These are phyloP conservation scores for Allantophomopsis lycopodina DNA, from an alignment of 2,329 filamentous ascomycete genomes.

Conservation along the genomic window DNA sequence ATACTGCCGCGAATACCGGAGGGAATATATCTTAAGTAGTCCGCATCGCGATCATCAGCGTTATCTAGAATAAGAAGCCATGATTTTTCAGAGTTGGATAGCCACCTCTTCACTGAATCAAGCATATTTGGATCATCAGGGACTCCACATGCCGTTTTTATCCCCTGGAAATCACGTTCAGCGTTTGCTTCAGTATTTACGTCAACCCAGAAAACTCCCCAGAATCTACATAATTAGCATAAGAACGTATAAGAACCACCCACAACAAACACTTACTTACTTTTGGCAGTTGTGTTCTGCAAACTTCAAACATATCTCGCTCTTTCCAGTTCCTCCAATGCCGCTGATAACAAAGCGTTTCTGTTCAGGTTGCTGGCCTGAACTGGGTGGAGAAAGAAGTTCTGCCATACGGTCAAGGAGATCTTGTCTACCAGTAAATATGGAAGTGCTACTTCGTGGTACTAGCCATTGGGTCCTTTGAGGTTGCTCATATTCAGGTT, in stretches of 20 bases:
- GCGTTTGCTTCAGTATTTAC: conserved; percentile 5
- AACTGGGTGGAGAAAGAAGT: too few species aligned
- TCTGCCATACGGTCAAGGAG: too few species aligned
- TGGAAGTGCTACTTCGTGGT: too few species aligned
- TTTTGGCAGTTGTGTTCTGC: conserved; percentile 7
- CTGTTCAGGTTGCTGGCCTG: conserved; percentile 1
- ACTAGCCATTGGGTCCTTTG: too few species aligned
- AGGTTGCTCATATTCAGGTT: too few species aligned
- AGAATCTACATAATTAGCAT: conserved; percentile 10
- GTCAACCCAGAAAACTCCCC: conserved; percentile 17
- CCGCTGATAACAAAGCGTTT: conserved; percentile 11
- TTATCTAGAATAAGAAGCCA: conserved; percentile 28
- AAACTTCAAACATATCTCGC: conserved; percentile 14
- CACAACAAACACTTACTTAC: conserved; percentile 1
- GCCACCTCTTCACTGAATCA: not conserved
- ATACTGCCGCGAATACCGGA: conserved; percentile 18
- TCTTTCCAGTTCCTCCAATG: conserved; percentile 16
- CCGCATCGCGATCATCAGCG: conserved; percentile 21
- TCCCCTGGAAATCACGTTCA: conserved; percentile 6
- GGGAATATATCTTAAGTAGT: conserved; percentile 19
- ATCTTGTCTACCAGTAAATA: too few species aligned
- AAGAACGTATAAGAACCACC: not conserved
- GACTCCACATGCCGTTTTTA: conserved; percentile 7
- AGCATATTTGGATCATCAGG: conserved; percentile 9
- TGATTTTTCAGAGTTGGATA: conserved; percentile 8